These are phyloP conservation scores for Hypoxylon sp. DNA, from an alignment of 2,329 filamentous ascomycete species.

Conservation along the genomic window DNA sequence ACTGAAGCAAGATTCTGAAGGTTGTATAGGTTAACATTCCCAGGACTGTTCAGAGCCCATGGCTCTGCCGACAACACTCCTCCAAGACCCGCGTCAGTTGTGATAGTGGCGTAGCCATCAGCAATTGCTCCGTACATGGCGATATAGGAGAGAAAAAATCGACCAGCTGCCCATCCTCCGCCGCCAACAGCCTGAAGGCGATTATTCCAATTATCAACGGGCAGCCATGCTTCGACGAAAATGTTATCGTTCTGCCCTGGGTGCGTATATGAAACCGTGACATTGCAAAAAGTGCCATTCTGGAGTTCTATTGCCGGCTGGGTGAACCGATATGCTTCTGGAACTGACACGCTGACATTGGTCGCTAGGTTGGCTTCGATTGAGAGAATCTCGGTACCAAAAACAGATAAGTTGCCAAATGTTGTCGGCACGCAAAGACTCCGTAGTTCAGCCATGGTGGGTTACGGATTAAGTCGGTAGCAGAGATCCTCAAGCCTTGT, in stretches of 20 bases:
- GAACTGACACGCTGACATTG: conserved; percentile 8
- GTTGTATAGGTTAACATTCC: conserved; percentile 47
- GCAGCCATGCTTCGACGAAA: conserved; percentile 56
- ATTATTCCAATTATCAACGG: conserved; percentile 55
- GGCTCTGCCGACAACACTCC: conserved; percentile 1
- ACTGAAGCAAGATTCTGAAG: conserved; percentile 46
- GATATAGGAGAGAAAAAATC: conserved; percentile 21
- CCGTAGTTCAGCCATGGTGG: not conserved
- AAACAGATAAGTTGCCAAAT: conserved; percentile 8
- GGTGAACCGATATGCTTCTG: not conserved
- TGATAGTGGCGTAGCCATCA: conserved; percentile 48
- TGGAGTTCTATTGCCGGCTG: not conserved
- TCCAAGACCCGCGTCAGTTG: conserved; percentile 48
- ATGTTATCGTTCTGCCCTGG: conserved; percentile 58
- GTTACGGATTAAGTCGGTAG: not conserved
- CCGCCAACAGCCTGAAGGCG: conserved; percentile 59
- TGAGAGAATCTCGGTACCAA: conserved; percentile 20
- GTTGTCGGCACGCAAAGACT: conserved; percentile 10
- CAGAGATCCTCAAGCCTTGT: no score
- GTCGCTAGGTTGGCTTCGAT: conserved; percentile 8
- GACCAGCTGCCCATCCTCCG: conserved; percentile 53
- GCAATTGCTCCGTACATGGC: conserved; percentile 36
- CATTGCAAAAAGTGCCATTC: conserved; percentile 57
- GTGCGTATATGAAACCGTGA: conserved; percentile 60
- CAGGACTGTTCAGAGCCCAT: conserved; percentile 45